Evolutionary conservation across 192 early-diverging fungal genomes (phyloP), one percentile per base, ranked within the genome.

Genomic region (Glomus cerebriforme): DNA sequence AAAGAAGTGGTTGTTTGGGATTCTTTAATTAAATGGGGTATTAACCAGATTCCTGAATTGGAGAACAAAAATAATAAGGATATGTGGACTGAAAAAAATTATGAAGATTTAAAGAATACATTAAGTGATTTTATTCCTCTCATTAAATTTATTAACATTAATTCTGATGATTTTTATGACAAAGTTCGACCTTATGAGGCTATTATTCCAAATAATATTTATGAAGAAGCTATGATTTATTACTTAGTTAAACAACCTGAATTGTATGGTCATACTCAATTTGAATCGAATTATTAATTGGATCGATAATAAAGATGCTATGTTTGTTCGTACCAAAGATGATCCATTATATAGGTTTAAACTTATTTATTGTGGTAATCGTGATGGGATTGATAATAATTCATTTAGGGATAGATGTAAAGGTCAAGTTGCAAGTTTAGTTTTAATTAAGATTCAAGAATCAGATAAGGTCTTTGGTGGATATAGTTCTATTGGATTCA

Each of bases 1-100:
- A 35, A 39, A 0, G 75, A 77, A 49, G 17, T 77, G 2, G 37
- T 63, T 49, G 19, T 77, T 19, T 77, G 75, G 75, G 31, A 77
- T 65, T 9, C 26, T 65, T 24, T 77, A 2, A 65, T 77, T 26
- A 62, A 59, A 62, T 77, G 75, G 75, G 75, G 75, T 19, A 39
- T 26, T 4, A 19, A 60, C 10, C 3, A 65, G 3, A 34, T 19
- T 0, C 19, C 22, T 27, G 17, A n/a, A 37, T 26, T 45, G 4
- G 7, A 2, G 7, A 27, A 12, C 6, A 49, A 22, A 12, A 3
- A 26, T 54, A 19, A 1, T 17, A 6, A 32, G 3, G 19, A 10
- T 4, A 45, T 0, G 27, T 59, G 34, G 60, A 77, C 12, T 22
- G 2, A 24, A 19, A 6, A 7, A 2, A 24, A 64, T 29, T 77